A percentile compares a stretch with the other conserved stretches of the same genome.
Conservation (phyloP, 768 basidiomycete species). For the Gymnopilus dilepis region DNA sequence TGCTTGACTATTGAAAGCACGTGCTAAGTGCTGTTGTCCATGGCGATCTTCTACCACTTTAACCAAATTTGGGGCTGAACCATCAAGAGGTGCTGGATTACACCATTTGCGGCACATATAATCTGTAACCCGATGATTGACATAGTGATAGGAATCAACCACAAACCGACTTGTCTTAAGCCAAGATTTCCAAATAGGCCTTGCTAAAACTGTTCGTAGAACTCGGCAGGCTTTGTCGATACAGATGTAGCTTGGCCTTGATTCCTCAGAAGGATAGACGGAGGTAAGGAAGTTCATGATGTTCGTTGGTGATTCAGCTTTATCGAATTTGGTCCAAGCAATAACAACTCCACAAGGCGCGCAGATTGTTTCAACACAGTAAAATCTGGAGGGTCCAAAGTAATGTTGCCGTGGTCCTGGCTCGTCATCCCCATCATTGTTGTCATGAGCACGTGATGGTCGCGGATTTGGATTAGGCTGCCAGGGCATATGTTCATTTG, state of each 20-base stretch:
- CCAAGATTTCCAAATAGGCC: slow-evolving; percentile 18
- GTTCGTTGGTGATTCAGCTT: slow-evolving; percentile 32
- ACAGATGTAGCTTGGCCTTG: slow-evolving; percentile 27
- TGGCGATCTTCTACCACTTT: slow-evolving; percentile 24
- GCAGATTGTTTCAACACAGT: slow-evolving; percentile 38
- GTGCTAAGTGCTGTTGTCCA: slow-evolving; percentile 18
- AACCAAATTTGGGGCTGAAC: slow-evolving; percentile 35
- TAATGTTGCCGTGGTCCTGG: slow-evolving; percentile 19
- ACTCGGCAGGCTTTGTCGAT: slow-evolving; percentile 32
- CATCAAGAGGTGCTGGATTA: slow-evolving; percentile 37
- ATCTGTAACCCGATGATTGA: slow-evolving; percentile 32
- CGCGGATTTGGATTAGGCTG: slow-evolving; percentile 11
- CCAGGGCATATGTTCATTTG: neutral
- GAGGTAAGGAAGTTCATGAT: slow-evolving; percentile 26
- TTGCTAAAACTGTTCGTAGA: slow-evolving; percentile 14
- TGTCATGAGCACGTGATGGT: neutral
- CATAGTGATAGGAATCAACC: slow-evolving; percentile 41
- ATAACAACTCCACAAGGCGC: slow-evolving; percentile 33
- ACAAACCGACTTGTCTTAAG: slow-evolving; percentile 33
- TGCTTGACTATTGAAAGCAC: neutral
- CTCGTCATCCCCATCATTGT: slow-evolving; percentile 24
- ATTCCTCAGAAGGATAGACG: slow-evolving; percentile 25
- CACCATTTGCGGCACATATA: slow-evolving; percentile 34
- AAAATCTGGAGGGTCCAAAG: slow-evolving; percentile 25
- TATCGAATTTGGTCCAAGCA: slow-evolving; percentile 36